Base-by-base conservation (phyloP, 495 filamentous ascomycete species). In the Lepraria neglecta region DNA sequence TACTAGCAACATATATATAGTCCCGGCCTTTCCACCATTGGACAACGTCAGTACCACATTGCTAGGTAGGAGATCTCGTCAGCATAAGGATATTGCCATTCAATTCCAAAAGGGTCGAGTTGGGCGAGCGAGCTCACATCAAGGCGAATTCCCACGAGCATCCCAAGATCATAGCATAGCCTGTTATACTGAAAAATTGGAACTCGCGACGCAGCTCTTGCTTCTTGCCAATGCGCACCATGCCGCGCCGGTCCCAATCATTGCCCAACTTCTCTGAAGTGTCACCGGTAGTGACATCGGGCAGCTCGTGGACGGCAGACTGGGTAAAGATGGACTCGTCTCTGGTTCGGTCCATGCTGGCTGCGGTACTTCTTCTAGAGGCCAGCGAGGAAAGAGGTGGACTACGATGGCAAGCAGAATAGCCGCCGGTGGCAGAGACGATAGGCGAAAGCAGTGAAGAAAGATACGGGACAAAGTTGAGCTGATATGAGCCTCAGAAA, bases 131-230 rank as follows among this genome's bases (percentile, higher is more conserved):
- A 30, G 40, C 59, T 57, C 40, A 65, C 63, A 65, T 65, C 59
- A 65, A 62, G 38, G 63, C 63, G 15, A 65, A 65, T 47, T 65
- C 63, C 63, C 63, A 65, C 19, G 63, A 65, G 59, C 63, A 65
- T 54, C 63, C 63, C 53, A 65, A 62, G 35, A 65, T 65, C 63
- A 65, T 65, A 12, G 63, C 63, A 54, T 62, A 65, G 63, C 63
- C 63, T 28, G 63, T 65, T 48, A 65, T 65, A 48, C 63, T 65
- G 47, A 65, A 65, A 54, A 65, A 65, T 14, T 58, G 63, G 33
- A 65, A 65, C 24, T 62, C 63, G 63, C 63, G 63, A 58, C 63
- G 63, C 43, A 24, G 24, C 24, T 24, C 24, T 24, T 24, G 24
- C 24, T 24, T 24, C 24, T 24, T 24, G 2, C 24, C 24, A 24